These are phyloP conservation scores for Mortierella sp. DNA, from an alignment of 371 early-diverging fungal species.

Conservation along the genomic window DNA sequence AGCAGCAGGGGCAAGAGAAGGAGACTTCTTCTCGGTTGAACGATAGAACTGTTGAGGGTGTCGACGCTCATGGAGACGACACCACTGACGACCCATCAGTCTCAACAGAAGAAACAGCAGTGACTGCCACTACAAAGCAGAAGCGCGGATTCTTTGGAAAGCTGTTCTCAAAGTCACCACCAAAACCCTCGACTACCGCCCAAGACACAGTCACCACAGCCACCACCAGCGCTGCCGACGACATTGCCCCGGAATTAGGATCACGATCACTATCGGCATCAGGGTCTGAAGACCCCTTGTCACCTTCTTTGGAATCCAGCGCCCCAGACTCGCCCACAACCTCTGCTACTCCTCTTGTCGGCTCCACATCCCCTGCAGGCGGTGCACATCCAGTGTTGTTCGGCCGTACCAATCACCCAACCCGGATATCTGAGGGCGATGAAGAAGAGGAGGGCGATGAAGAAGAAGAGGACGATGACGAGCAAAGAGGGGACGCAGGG, in stretches of 20 bases:
- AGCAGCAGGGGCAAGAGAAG: constrained; percentile 15
- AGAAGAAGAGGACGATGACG: constrained; percentile 43
- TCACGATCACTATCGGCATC: not conserved
- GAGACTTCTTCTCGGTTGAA: constrained; percentile 10
- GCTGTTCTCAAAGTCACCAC: constrained; percentile 16
- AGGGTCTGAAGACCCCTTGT: constrained; percentile 2
- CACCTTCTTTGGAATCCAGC: not conserved
- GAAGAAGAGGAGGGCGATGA: constrained; percentile 49
- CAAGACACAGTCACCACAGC: not conserved
- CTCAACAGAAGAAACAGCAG: not conserved
- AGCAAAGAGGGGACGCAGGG: constrained; percentile 8
- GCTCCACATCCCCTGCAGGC: not conserved
- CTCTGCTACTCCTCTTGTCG: not conserved
- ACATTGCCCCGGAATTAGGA: not conserved
- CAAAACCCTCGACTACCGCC: not conserved
- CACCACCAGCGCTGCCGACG: not conserved
- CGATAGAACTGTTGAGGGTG: not conserved
- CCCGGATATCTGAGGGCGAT: constrained; percentile 51
- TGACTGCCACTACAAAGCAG: not conserved
- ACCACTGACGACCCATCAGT: not conserved
- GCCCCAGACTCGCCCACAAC: constrained; percentile 4
- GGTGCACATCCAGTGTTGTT: constrained; percentile 16
- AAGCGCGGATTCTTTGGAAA: constrained; percentile 12
- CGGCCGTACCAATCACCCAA: constrained; percentile 46
- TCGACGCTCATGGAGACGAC: not conserved